phyloP scores from a whole-genome alignment of 2,329 filamentous ascomycete genomes.

The Arthrinium phaeospermum region DNA sequence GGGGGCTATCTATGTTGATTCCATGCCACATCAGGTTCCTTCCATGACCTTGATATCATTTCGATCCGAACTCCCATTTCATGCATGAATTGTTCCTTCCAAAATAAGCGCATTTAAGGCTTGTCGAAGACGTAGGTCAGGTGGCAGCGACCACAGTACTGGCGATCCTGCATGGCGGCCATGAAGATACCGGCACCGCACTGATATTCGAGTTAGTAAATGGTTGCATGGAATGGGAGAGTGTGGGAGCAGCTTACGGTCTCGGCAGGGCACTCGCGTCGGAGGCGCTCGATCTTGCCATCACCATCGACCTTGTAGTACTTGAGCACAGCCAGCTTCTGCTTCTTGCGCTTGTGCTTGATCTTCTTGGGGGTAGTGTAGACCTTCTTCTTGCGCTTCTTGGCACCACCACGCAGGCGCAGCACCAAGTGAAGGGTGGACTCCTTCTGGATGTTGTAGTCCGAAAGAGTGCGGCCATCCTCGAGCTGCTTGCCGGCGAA shows the following conservation, averaged over 20 bases:
- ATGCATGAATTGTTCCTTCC: not conserved
- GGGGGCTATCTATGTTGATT: not conserved
- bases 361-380: conserved; percentile 99
- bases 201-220: conserved; percentile 49
- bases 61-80: conserved; percentile 11
- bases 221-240: not conserved
- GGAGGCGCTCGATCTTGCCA: conserved; percentile 99
- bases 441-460: conserved; percentile 99
- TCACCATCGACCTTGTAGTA: conserved; percentile 99
- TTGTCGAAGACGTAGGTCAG: conserved; percentile 77
- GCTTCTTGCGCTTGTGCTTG: conserved; percentile 99
- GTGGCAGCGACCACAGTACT: conserved; percentile 87
- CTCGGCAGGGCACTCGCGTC: conserved; percentile 94
- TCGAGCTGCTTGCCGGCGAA: conserved; percentile 99
- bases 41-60: conserved; percentile 10
- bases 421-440: conserved; percentile 97
- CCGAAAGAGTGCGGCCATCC: conserved; percentile 96
- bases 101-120: conserved; percentile 38
- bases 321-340: conserved; percentile 99
- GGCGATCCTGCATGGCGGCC: conserved; percentile 99
- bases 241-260: conserved; percentile 65
- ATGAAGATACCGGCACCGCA: conserved; percentile 99
- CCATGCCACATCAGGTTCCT: conserved; percentile 13
- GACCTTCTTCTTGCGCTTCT: conserved; percentile 99
- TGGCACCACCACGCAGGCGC: conserved; percentile 96